Conservation (phyloP, 2,329 filamentous ascomycete genomes). For the Arthrinium puccinioides region DNA sequence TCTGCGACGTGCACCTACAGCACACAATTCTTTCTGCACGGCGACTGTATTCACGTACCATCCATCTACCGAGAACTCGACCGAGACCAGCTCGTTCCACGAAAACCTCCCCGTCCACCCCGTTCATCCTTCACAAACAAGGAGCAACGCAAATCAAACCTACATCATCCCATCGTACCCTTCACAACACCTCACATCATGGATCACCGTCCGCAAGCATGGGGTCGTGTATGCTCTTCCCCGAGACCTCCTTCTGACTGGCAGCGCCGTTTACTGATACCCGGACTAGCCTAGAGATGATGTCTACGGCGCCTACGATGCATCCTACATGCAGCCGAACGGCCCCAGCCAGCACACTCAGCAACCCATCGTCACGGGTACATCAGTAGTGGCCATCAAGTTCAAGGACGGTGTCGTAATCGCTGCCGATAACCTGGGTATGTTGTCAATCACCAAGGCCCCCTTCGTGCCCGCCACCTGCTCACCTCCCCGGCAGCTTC, state of each 20-base stretch:
- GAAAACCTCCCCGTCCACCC: background rate
- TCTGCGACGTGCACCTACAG: background rate
- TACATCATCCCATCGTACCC: background rate
- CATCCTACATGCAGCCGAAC: conserved; percentile 67
- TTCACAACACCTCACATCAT: conserved; percentile 30
- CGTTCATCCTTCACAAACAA: background rate
- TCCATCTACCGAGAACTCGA: too few relatives aligned
- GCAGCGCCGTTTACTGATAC: background rate
- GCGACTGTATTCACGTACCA: too few relatives aligned
- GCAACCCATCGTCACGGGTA: conserved; percentile 89
- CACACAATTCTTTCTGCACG: background rate
- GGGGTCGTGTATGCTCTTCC: conserved; percentile 56
- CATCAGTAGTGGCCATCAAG: conserved; percentile 90
- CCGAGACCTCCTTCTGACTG: conserved; percentile 1
- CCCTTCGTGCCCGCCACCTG: conserved; percentile 1
- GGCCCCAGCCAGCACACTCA: conserved; percentile 82
- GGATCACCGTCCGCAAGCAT: conserved; percentile 68
- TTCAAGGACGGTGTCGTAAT: conserved; percentile 96
- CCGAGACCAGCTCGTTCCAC: background rate
- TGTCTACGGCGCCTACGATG: conserved; percentile 89
- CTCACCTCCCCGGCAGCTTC: conserved; percentile 55
- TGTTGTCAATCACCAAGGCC: conserved; percentile 13
- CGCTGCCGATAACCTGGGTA: conserved; percentile 93
- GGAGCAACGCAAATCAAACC: background rate
- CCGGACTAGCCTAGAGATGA: conserved; percentile 80